Evolutionary conservation across 768 basidiomycete species (phyloP).

Genomic region (Leccinum aurantiacum): DNA sequence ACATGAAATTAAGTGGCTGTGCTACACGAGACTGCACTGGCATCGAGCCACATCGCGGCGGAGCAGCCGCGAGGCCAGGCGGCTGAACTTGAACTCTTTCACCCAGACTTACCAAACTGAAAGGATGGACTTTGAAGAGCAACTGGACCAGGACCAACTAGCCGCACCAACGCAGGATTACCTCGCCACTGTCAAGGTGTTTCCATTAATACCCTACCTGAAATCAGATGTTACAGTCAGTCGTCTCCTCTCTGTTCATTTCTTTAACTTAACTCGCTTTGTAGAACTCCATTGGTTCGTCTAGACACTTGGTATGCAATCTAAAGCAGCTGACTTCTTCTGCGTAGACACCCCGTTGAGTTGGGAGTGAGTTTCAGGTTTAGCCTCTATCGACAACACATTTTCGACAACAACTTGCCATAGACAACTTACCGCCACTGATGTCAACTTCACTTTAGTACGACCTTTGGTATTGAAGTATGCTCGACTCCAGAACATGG

Average conservation of each 20-base stretch:
- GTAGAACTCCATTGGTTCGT: constrained; percentile 32
- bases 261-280: constrained; percentile 8
- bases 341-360: constrained; percentile 64
- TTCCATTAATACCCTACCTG: constrained; percentile 74
- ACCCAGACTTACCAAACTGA: constrained; percentile 4
- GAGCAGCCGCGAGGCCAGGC: background rate
- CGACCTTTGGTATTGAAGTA: constrained; percentile 79
- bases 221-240: constrained; percentile 70
- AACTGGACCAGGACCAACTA: constrained; percentile 26
- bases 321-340: background rate
- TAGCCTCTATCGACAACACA: background rate
- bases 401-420: constrained; percentile 8
- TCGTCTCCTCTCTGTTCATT: constrained; percentile 19
- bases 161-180: constrained; percentile 58
- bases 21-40: background rate
- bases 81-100: background rate
- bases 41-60: background rate
- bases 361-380: constrained; percentile 64
- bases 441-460: constrained; percentile 78
- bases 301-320: background rate
- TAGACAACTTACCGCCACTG: constrained; percentile 81
- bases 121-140: constrained; percentile 38
- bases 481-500: constrained; percentile 72
- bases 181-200: constrained; percentile 67
- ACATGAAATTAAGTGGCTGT: background rate